Percentiles rank a stretch among this genome's conserved stretches.
phyloP scores from a whole-genome alignment of 208 protist species.

The Novymonas esmeraldas region DNA sequence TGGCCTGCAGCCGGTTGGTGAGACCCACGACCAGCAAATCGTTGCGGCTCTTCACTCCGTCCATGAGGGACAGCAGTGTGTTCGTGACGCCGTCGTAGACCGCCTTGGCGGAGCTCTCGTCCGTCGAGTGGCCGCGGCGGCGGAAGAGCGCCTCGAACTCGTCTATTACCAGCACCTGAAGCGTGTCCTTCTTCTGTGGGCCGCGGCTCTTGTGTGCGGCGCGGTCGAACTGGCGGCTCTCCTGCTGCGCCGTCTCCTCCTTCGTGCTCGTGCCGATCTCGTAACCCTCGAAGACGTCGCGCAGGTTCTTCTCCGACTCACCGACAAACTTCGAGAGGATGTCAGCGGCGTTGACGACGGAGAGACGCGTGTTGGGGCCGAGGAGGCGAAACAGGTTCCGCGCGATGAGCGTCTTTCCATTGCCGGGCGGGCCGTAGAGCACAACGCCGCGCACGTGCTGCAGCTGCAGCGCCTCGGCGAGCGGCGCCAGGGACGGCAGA shows the following conservation, averaged over 20 bases:
- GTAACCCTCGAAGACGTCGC: constrained; percentile 96
- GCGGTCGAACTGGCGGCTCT: constrained; percentile 3
- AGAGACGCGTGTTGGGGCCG: constrained; percentile 77
- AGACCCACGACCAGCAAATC: constrained; percentile 96
- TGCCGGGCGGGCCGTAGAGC: constrained; percentile 99
- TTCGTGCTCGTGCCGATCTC: constrained; percentile 77
- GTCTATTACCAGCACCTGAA: constrained; percentile 99
- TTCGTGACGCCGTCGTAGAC: constrained; percentile 99
- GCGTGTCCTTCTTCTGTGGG: constrained; percentile 8
- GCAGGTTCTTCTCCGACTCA: constrained; percentile 99
- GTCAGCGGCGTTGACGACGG: constrained; percentile 96
- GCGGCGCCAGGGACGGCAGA: constrained; percentile 82
- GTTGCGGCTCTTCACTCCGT: constrained; percentile 77
- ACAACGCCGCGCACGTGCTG: constrained; percentile 98
- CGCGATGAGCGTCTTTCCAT: constrained; percentile 99
- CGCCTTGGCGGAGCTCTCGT: constrained; percentile 94
- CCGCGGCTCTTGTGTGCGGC: constrained; percentile 1
- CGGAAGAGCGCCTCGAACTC: constrained; percentile 99
- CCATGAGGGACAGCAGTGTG: constrained; percentile 96
- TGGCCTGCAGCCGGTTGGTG: constrained; percentile 91
- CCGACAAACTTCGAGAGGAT: constrained; percentile 99
- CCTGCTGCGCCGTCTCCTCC: constrained; percentile 33
- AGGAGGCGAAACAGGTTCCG: constrained; percentile 98
- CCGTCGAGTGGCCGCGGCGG: constrained; percentile 79
- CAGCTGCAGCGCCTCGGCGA: constrained; percentile 86